Evolutionary conservation across 2,329 filamentous ascomycete species (phyloP).

Genomic region (Hypoxylon rubiginosum): DNA sequence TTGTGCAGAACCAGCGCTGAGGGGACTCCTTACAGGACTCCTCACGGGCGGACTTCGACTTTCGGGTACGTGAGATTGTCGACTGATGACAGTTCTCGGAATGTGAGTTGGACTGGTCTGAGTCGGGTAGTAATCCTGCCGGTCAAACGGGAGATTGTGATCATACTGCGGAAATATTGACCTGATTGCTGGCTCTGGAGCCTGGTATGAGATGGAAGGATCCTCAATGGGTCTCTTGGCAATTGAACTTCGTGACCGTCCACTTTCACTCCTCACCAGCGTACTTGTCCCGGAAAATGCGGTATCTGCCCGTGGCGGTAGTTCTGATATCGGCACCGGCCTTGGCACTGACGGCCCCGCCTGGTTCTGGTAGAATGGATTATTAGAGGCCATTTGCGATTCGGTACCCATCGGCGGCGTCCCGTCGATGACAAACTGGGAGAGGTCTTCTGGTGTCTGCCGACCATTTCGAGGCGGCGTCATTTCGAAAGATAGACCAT

Average conservation of each 20-base stretch:
- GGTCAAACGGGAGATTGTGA: constrained; percentile 72
- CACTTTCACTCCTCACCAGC: constrained; percentile 63
- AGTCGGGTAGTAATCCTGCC: constrained; percentile 78
- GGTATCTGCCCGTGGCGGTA: constrained; percentile 63
- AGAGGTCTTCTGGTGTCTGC: constrained; percentile 47
- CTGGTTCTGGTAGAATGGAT: constrained; percentile 47
- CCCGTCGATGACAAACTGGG: constrained; percentile 51
- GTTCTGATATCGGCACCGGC: constrained; percentile 58
- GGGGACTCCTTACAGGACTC: constrained; percentile 52
- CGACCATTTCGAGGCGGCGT: constrained; percentile 49
- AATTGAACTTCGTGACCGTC: constrained; percentile 68
- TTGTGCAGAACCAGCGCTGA: constrained; percentile 49
- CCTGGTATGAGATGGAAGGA: constrained; percentile 44
- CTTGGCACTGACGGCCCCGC: constrained; percentile 53
- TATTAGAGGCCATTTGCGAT: constrained; percentile 44
- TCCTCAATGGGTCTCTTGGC: constrained; percentile 65
- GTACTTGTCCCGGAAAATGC: constrained; percentile 66
- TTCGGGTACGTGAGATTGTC: constrained; percentile 69
- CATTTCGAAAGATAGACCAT: constrained; percentile 49
- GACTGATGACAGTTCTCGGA: constrained; percentile 74
- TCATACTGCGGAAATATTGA: constrained; percentile 86
- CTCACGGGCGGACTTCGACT: constrained; percentile 47
- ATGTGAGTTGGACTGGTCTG: constrained; percentile 74
- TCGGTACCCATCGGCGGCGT: constrained; percentile 39
- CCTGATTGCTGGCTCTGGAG: constrained; percentile 61